Evolutionary conservation across 257 asterid species (phyloP).

Genomic region (Solanum chaucha): DNA sequence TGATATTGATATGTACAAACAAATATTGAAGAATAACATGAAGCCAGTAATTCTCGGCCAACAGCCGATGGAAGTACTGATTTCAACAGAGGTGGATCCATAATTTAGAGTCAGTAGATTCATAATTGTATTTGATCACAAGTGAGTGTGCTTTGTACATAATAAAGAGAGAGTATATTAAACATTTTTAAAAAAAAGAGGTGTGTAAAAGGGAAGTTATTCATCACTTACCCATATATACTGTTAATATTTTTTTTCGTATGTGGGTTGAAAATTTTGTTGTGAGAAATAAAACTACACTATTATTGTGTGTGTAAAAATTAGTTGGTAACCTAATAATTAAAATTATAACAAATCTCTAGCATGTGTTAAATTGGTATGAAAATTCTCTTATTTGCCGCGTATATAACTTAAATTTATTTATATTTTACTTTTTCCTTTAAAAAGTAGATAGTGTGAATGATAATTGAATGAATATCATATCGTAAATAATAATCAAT

Average conservation of each 20-base stretch:
- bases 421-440: neutral
- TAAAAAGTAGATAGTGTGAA: neutral
- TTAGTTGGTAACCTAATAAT: neutral
- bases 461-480: neutral
- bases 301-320: neutral
- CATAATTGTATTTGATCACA: neutral
- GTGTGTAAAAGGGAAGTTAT: neutral
- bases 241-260: neutral
- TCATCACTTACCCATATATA: neutral
- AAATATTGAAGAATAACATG: constrained; percentile 38
- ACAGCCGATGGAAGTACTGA: neutral
- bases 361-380: neutral
- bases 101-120: neutral
- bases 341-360: neutral
- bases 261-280: neutral
- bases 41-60: constrained; percentile 34
- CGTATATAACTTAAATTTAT: neutral
- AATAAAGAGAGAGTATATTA: neutral
- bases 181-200: neutral
- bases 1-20: constrained; percentile 26
- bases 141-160: neutral
- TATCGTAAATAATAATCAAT: too few relatives aligned
- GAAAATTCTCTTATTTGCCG: neutral
- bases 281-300: neutral
- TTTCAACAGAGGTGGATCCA: neutral